Evolutionary conservation across 805 yeast species (phyloP), one percentile per base, ranked within the genome.

Genomic region (Pichia pseudocactophila): DNA sequence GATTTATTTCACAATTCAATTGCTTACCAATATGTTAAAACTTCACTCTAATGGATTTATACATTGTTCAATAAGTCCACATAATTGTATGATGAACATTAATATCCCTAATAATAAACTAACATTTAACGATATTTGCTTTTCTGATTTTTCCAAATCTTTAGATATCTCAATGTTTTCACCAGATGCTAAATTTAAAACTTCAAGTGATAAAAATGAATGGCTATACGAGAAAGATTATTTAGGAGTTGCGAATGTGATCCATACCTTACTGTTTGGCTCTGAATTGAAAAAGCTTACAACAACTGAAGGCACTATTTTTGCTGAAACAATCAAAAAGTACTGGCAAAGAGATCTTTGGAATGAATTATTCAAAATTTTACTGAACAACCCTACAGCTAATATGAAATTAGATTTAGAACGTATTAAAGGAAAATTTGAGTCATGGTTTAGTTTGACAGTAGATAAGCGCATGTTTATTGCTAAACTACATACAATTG

Each of bases 151-250:
- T 62, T 94, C 94, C 3, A 69, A 89, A 48, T 77, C 90, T 0
- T 73, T 86, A 22, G 96, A 88, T 56, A 59, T 83, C 61, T 64
- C 71, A 0, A 58, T 82, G 33, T 76, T 80, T 43, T 71, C 71
- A 2, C 43, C 55, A 0, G 68, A 68, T 25, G 74, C 73, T 0
- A 64, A 68, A 43, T 88, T 86, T 57, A 60, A 66, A 33, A 71
- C 82, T 51, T 76, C 84, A 78, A 64, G 76, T 41, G 59, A 70
- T 3, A 65, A 71, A 4, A 54, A 66, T 39, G 72, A 82, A 0
- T 88, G 95, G 94, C 73, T 75, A 2, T 84, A 71, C 53, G 87
- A 88, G 55, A 79, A 81, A 3, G 97, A 88, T 61, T 86, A 86
- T 56, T 82, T 73, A 57, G 96, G 96, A 0, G 48, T 85, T 16